Evolutionary conservation across 176 grass and related monocot species (phyloP), one percentile per base, ranked within the genome.

Genomic region (Aegilops tauschii): DNA sequence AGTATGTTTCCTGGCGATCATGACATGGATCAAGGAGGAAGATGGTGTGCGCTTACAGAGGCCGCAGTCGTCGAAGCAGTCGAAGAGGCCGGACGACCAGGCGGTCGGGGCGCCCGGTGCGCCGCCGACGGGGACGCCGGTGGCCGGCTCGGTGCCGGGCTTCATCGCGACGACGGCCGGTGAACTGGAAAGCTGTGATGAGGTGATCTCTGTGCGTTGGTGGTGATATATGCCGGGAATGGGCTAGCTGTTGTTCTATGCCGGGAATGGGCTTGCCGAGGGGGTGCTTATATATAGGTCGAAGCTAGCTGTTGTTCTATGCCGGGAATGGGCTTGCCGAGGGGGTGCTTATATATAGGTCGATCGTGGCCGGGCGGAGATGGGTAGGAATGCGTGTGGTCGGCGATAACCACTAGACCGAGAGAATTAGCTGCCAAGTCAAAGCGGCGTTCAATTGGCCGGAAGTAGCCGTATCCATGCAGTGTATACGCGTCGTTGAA

Each of bases 71-170:
- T 89, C 88, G 65, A 71, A 86, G 88, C 92, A 94, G 72, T 91
- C 92, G 62, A 49, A 97, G 13, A 97, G 95, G 61, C 92, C 88
- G 7, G 83, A 67, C 1, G 92, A 92, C 92, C 95, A 92, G 4
- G 56, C 7, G 52, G 1, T 12, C 4, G 40, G 1, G 12, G 11
- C 36, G 9, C 14, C 16, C 2, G 40, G 1, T 5, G 8, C 36
- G 9, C 14, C 16, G 0, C 62, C 62, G 62, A 65, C 62, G 25
- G 47, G 47, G 4, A 16, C 13, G 47, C 88, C 64, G 64, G 64
- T 66, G 64, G 11, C 64, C 12, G 28, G 64, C 64, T 31, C 28
- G 5, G 5, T 6, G 64, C 20, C 64, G 28, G 64, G 64, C 64
- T 66, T 66, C 64, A 66, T 66, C 28, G 31, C 1, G 64, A 31